Evolutionary conservation across 441 rosid genomes (phyloP).

Genomic region (Eutrema salsugineum): DNA sequence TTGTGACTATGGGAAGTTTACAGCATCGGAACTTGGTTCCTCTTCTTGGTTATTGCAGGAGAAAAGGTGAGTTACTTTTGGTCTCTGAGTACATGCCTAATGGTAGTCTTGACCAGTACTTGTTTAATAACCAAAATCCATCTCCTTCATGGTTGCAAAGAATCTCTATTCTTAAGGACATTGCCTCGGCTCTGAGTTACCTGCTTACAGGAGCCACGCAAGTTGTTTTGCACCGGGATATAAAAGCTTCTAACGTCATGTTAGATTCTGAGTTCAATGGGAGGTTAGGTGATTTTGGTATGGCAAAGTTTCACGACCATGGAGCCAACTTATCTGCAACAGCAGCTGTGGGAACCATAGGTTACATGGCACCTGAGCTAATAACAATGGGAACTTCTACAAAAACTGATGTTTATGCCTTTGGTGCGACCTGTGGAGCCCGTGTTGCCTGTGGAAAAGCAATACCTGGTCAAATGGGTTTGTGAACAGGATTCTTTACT

Average conservation of each 20-base stretch:
- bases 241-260: conserved; percentile 50
- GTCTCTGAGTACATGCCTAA: conserved; percentile 24
- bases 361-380: conserved; percentile 53
- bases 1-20: conserved; percentile 35
- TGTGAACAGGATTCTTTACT: conserved; percentile 1
- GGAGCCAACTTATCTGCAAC: conserved; percentile 37
- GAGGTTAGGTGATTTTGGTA: conserved; percentile 57
- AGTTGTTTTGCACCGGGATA: conserved; percentile 54
- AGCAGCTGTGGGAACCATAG: conserved; percentile 49
- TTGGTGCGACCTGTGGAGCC: conserved; percentile 28
- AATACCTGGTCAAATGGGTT: conserved; percentile 21
- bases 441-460: not conserved
- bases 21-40: conserved; percentile 13
- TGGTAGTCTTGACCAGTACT: conserved; percentile 17
- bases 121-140: conserved; percentile 13
- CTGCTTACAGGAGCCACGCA: conserved; percentile 59
- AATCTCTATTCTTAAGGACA: conserved; percentile 34
- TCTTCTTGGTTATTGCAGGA: conserved; percentile 20
- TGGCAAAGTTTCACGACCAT: conserved; percentile 47
- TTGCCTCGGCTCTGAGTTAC: conserved; percentile 49
- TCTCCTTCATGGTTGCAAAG: conserved; percentile 14
- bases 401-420: conserved; percentile 24
- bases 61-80: conserved; percentile 6
- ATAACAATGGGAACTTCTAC: conserved; percentile 34
- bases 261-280: conserved; percentile 45